Evolutionary conservation across 331 rosid species (phyloP), one percentile per base, ranked within the genome.

Genomic region (Quercus phellos): DNA sequence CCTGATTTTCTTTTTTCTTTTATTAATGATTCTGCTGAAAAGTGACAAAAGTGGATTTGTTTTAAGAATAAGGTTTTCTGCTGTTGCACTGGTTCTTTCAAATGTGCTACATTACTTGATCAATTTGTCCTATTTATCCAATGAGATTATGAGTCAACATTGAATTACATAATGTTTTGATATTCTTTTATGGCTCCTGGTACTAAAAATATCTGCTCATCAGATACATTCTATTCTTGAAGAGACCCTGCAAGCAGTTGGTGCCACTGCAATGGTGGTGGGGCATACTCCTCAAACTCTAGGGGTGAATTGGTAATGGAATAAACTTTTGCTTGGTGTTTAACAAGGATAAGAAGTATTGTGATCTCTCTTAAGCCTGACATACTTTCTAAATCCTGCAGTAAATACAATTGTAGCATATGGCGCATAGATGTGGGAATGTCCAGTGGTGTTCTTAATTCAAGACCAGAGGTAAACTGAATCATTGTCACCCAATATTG

Each of bases 381-480:
- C 63, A 53, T 12, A 67, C 42, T 80, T 80, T 82, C 63, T 54
- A 77, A 72, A 72, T 50, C 32, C 32, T 74, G 78, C 94, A 94
- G 99, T 84, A 85, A 92, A 87, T 94, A 91, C 85, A 78, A 94
- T 77, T 86, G 98, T 79, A 91, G 94, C 90, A 88, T 94, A 81
- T 94, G 99, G 99, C 87, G 99, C n/a, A 68, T 94, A 26, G 99
- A 94, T 51, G 97, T 94, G 54, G 99, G 99, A 77, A 94, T 94
- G 99, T 94, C 99, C 18, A 79, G 95, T 24, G 98, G 99, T 74
- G 98, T 94, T 68, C 98, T 91, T 66, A 86, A 92, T 80, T 94
- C 99, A 42, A 90, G 85, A 82, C 97, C 99, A 51, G 98, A 92
- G 99, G 99, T 92, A 88, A 84, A 77, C 19, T 30, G 30, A 68